Evolutionary conservation across 805 yeast genomes (phyloP), one percentile per base, ranked within the genome.

Genomic region (Metschnikowia gelsemii): DNA sequence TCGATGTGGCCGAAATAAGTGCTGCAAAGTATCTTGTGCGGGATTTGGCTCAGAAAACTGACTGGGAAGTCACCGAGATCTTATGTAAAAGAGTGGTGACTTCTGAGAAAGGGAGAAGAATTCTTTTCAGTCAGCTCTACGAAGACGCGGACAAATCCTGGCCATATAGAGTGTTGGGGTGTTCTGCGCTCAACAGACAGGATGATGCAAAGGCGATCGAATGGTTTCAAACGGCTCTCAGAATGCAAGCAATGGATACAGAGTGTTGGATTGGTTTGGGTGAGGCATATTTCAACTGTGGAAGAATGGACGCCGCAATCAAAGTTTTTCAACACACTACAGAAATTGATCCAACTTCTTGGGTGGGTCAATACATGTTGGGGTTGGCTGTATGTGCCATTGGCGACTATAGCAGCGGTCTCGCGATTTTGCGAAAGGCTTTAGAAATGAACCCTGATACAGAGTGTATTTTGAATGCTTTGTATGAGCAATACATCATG

Each of bases 181-280:
- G 89, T 51, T 76, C 86, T 2, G 72, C 82, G 4, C 64, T 93
- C 45, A 89, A 87, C 56, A 68, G 61, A 20, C 87, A 82, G 52
- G 82, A 84, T 50, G 87, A 80, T 49, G 79, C 78, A 1, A 80
- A 80, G 41, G 95, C 99, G 0, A 84, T 91, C 34, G 91, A 86
- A 61, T 81, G 86, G 78, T 89, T 87, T 57, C 99, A 93, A 62
- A 76, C 81, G 20, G 89, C 96, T 1, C 68, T 93, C 35, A 73
- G 97, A 47, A 66, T 84, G 49, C 68, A 80, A 31, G 68, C 84
- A 0, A 49, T 56, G 39, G 97, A 93, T 61, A 59, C 77, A 1
- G 83, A 86, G 49, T 83, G 96, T 2, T 91, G 98, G 97, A 70
- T 85, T 21, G 96, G 96, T 1, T 68, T 93, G n/a, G 99, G 99